Evolutionary conservation across 306 rosid genomes (phyloP).

Genomic region (Cucumis sativus): Cucumber_9930_V3 NC_026655.2:28649501-28650000

Average conservation of each 20-base stretch:
- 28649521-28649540: neutral
- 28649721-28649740: neutral
- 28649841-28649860: neutral
- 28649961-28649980: constrained; percentile 72
- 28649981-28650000: constrained; percentile 77
- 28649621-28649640: neutral
- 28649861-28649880: neutral
- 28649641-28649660: neutral
- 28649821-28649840: neutral
- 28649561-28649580: no score
- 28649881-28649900: constrained; percentile 9
- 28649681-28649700: neutral
- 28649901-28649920: constrained; percentile 81
- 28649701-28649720: neutral
- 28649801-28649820: constrained; percentile 69
- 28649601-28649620: no score
- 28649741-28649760: neutral
- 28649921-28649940: constrained; percentile 43
- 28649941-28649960: constrained; percentile 74
- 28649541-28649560: no score
- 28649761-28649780: constrained; percentile 54
- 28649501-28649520: neutral
- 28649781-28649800: constrained; percentile 72
- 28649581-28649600: neutral
- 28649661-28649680: neutral